Percentiles rank a stretch among this genome's conserved stretches.
Evolutionary conservation across 306 rosid species (phyloP).

Genomic region (Rosa chinensis): DNA sequence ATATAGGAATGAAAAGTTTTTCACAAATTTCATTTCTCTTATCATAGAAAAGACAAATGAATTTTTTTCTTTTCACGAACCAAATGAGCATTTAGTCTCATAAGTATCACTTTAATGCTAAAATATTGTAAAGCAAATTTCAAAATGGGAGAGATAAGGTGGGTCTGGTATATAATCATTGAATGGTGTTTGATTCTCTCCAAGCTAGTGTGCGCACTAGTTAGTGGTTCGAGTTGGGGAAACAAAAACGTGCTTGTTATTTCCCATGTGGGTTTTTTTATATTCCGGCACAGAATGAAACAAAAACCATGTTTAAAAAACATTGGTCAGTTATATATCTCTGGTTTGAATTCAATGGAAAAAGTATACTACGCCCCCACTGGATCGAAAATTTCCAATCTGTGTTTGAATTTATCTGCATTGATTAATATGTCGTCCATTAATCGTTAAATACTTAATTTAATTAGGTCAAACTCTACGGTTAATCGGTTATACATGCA

Average conservation of each 20-base stretch:
- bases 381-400: no score
- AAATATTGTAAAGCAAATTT: neutral
- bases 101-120: neutral
- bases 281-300: conserved; percentile 5
- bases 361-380: neutral
- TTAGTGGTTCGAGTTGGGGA: neutral
- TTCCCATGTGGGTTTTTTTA: neutral
- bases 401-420: no score
- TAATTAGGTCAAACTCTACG: neutral
- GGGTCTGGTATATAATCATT: neutral
- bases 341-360: neutral
- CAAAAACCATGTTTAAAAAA: neutral
- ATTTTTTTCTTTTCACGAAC: no score
- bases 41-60: no score
- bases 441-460: neutral
- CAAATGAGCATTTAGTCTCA: neutral
- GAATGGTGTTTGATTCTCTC: neutral
- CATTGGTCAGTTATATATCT: neutral
- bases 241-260: conserved; percentile 12
- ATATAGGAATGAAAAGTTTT: no score
- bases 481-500: neutral
- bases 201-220: neutral
- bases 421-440: no score
- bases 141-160: neutral
- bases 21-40: no score